Evolutionary conservation across 306 rosid genomes (phyloP).

Genomic region (Hippophae rhamnoides): DNA sequence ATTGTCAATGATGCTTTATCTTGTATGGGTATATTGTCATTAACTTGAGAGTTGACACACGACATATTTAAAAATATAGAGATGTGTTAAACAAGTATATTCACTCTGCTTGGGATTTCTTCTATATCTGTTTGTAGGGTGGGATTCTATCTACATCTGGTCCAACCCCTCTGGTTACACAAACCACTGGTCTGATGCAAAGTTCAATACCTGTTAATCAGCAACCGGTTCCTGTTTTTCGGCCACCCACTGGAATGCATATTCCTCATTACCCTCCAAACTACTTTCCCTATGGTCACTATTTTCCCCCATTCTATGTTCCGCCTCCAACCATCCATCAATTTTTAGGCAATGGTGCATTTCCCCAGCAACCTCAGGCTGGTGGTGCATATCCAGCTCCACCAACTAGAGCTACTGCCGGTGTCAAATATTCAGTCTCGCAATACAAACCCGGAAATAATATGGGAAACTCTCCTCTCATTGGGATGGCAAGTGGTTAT

Average conservation of each 20-base stretch:
- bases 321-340: constrained; percentile 91
- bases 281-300: constrained; percentile 79
- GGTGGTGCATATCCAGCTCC: constrained; percentile 73
- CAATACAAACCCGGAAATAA: constrained; percentile 77
- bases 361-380: constrained; percentile 88
- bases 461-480: constrained; percentile 61
- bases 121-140: constrained; percentile 49
- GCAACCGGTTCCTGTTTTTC: constrained; percentile 79
- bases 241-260: constrained; percentile 76
- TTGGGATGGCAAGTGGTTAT: constrained; percentile 68
- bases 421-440: constrained; percentile 80
- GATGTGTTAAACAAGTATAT: not conserved
- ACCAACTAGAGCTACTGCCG: constrained; percentile 48
- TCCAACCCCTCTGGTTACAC: constrained; percentile 66
- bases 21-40: too few species aligned
- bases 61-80: too few species aligned
- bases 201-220: constrained; percentile 77
- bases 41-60: too few species aligned
- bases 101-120: constrained; percentile 12
- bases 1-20: too few species aligned
- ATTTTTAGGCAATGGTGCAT: constrained; percentile 75
- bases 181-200: constrained; percentile 86
- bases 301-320: constrained; percentile 69
- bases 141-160: constrained; percentile 68
- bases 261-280: constrained; percentile 81